Evolutionary conservation across 768 basidiomycete species (phyloP).

Genomic region (Cystobasidium tubakii): DNA sequence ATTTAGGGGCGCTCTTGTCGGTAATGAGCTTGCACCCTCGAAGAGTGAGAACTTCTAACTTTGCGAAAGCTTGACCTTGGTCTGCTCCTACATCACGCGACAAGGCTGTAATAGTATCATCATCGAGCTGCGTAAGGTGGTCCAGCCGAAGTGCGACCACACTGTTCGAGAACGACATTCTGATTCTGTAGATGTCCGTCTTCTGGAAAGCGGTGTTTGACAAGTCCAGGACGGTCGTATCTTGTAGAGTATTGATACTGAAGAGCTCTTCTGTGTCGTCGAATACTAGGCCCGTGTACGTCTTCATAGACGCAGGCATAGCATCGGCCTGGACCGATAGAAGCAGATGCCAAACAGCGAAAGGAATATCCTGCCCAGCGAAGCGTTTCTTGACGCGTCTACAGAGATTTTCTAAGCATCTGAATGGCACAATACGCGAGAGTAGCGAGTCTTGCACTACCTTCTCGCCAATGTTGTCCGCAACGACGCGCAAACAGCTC

Average conservation of each 20-base stretch:
- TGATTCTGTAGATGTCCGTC: constrained; percentile 20
- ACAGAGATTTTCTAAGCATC: background rate
- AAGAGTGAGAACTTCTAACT: constrained; percentile 21
- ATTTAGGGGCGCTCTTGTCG: constrained; percentile 7
- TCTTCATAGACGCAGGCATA: constrained; percentile 2
- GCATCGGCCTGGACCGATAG: background rate
- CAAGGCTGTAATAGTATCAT: constrained; percentile 8
- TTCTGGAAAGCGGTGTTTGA: constrained; percentile 16
- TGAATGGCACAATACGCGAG: background rate
- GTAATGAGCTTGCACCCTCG: constrained; percentile 14
- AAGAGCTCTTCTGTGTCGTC: constrained; percentile 18
- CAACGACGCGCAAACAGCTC: constrained; percentile 25
- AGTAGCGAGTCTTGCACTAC: constrained; percentile 11
- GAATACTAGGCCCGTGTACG: constrained; percentile 14
- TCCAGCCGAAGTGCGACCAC: constrained; percentile 25
- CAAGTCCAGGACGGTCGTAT: constrained; percentile 21
- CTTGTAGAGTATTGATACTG: background rate
- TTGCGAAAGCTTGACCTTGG: background rate
- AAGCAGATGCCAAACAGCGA: constrained; percentile 22
- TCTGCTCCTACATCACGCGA: constrained; percentile 17
- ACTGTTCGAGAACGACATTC: background rate
- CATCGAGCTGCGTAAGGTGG: background rate
- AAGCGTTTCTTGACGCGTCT: background rate
- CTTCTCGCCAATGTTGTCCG: background rate
- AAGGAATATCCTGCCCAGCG: constrained; percentile 6